These are phyloP conservation scores for Lindgomyces ingoldianus DNA, from an alignment of 495 filamentous ascomycete genomes.

Conservation along the genomic window DNA sequence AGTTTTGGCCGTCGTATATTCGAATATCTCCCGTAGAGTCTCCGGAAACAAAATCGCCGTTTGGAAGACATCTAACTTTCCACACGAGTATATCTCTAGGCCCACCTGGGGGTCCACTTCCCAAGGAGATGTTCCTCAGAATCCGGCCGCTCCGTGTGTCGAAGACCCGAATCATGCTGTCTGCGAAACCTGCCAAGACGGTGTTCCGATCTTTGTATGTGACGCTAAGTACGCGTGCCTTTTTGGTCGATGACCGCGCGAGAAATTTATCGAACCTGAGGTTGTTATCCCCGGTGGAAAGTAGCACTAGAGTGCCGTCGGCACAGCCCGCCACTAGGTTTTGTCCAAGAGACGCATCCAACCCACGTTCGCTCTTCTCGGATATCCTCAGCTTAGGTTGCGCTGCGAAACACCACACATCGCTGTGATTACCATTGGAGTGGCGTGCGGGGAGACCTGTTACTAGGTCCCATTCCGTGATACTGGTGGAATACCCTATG, in stretches of 20 bases:
- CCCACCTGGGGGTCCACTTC: slow-evolving; percentile 70
- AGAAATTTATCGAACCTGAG: slow-evolving; percentile 71
- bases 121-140: slow-evolving; percentile 79
- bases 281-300: slow-evolving; percentile 81
- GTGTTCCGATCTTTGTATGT: slow-evolving; percentile 81
- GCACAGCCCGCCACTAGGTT: slow-evolving; percentile 87
- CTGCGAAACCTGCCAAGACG: slow-evolving; percentile 86
- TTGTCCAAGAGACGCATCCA: slow-evolving; percentile 51
- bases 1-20: slow-evolving; percentile 91
- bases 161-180: slow-evolving; percentile 87
- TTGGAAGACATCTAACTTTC: slow-evolving; percentile 81
- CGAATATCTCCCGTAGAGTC: slow-evolving; percentile 91
- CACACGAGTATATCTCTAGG: slow-evolving; percentile 87
- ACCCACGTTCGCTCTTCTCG: slow-evolving; percentile 41
- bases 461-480: slow-evolving; percentile 93
- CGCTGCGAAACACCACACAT: slow-evolving; percentile 94
- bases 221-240: slow-evolving; percentile 82
- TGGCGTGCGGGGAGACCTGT: slow-evolving; percentile 73
- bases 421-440: slow-evolving; percentile 88
- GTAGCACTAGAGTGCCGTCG: slow-evolving; percentile 81
- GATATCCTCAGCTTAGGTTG: slow-evolving; percentile 63
- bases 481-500: slow-evolving; percentile 85
- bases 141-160: slow-evolving; percentile 76
- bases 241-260: slow-evolving; percentile 72
- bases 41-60: slow-evolving; percentile 89